Evolutionary conservation across 2,329 filamentous ascomycete species (phyloP), one percentile per base, ranked within the genome.

Genomic region (Thermothelomyces thermophilus): DNA sequence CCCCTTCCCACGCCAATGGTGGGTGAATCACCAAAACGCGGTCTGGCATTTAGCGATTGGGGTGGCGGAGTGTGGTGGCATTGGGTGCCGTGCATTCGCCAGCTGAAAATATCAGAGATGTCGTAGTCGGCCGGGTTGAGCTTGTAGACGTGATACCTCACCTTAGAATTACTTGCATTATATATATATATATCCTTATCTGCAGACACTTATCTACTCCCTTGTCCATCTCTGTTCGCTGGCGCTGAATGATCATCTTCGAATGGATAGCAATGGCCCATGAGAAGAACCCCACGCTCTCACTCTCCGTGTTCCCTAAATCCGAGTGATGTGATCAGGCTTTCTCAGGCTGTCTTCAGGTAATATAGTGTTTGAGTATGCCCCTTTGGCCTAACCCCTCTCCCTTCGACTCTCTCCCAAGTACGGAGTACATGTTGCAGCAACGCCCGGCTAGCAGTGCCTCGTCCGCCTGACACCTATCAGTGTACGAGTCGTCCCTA

Each of bases 121-220:
- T 26, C 9, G 31, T 30, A 30, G 41, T 41, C 35, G 35, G 40
- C 30, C 34, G 33, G 41, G 41, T 26, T 28, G 41, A 37, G 36
- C 5, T 37, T 16, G 26, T 41, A 40, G 42, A 53, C 37, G 42
- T 50, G 51, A 53, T 50, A 47, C 51, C 39, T 53, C 24, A 26
- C 5, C 24, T 26, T 49, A 39, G 31, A 14, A 36, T 34, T 44
- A n/a, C 36, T 40, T 43, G 40, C 43, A 35, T 26, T 40, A 24
- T 45, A 33, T 20, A 17, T 19, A 24, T 31, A 37, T 39, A 50
- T 50, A 39, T 50, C 8, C 33, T 43, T 41, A 30, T 43, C n/a
- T 28, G 43, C 36, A 39, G 46, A 31, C 37, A 40, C n/a, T n/a
- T n/a, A n/a, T n/a, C n/a, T n/a, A n/a, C 42, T 46, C 33, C 36